These are phyloP conservation scores for Aspergillus alliaceus DNA, from an alignment of 2,329 filamentous ascomycete species.

Conservation along the genomic window DNA sequence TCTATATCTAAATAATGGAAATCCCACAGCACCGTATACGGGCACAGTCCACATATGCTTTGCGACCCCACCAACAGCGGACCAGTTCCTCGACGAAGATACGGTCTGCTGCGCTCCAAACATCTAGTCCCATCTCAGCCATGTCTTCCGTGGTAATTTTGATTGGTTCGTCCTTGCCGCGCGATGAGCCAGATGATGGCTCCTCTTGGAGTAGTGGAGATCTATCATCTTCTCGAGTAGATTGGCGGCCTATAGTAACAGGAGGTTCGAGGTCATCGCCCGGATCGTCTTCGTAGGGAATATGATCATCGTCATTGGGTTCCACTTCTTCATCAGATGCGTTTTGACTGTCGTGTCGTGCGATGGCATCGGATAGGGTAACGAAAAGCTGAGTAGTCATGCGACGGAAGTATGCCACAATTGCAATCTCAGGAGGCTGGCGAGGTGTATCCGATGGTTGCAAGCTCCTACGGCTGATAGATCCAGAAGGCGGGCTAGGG, in stretches of 20 bases:
- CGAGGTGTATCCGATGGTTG: conserved; percentile 28
- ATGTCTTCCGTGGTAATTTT: conserved; percentile 47
- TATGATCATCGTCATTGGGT: conserved; percentile 17
- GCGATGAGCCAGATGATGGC: neutral
- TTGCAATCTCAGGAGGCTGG: conserved; percentile 46
- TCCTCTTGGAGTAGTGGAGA: conserved; percentile 23
- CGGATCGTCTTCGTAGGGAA: conserved; percentile 23
- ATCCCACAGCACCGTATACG: conserved; percentile 51
- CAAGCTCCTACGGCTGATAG: conserved; percentile 27
- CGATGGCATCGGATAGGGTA: conserved; percentile 44
- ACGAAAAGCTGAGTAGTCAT: conserved; percentile 48
- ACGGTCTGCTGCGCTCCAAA: conserved; percentile 49
- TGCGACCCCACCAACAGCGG: conserved; percentile 47
- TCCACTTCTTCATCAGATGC: conserved; percentile 18
- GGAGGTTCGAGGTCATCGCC: conserved; percentile 24
- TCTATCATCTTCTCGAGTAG: conserved; percentile 28
- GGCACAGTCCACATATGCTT: conserved; percentile 43
- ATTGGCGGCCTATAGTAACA: conserved; percentile 23
- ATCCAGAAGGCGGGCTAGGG: conserved; percentile 25
- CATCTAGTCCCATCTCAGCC: conserved; percentile 49
- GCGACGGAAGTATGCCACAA: conserved; percentile 53
- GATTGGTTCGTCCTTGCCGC: conserved; percentile 26
- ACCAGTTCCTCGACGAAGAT: conserved; percentile 48
- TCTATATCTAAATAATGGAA: conserved; percentile 37
- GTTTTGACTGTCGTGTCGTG: conserved; percentile 36